Conservation (phyloP, 1,284 basidiomycete species). For the Leccinum holopus region DNA sequence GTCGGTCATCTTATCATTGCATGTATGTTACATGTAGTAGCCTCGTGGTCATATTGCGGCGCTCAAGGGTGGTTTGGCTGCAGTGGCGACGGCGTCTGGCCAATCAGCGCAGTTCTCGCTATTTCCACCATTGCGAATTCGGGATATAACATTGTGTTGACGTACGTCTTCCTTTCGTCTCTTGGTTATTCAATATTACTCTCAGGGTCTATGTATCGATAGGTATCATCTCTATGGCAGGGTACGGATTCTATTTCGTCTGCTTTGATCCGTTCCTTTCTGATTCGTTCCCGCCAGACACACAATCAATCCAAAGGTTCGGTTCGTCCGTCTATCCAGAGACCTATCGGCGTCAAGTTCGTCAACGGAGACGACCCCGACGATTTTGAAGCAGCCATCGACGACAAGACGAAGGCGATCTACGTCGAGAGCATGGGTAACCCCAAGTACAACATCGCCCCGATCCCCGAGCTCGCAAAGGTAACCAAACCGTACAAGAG, state of each 20-base stretch:
- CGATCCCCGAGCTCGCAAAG: conserved; percentile 75
- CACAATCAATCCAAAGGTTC: conserved; percentile 87
- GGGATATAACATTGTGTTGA: conserved; percentile 84
- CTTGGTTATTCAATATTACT: no score
- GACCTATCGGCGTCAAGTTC: conserved; percentile 69
- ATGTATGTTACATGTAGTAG: neutral
- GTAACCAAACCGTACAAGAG: conserved; percentile 27
- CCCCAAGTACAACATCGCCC: conserved; percentile 49
- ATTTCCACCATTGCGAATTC: conserved; percentile 61
- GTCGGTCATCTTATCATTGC: neutral
- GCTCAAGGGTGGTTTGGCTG: conserved; percentile 79
- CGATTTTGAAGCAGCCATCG: conserved; percentile 71
- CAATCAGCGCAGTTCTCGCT: conserved; percentile 83
- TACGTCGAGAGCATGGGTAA: conserved; percentile 85
- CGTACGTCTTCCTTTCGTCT: conserved; percentile 39
- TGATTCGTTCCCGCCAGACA: conserved; percentile 42
- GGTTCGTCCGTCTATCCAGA: neutral
- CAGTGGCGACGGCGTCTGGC: conserved; percentile 77
- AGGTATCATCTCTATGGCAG: conserved; percentile 63
- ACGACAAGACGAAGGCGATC: conserved; percentile 78
- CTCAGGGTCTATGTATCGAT: conserved; percentile 26
- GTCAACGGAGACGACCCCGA: conserved; percentile 62
- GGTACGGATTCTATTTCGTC: conserved; percentile 41
- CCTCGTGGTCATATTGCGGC: conserved; percentile 61
- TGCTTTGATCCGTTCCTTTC: neutral